Evolutionary conservation across 495 filamentous ascomycete species (phyloP).

Genomic region (Haplographium delicatum): DNA sequence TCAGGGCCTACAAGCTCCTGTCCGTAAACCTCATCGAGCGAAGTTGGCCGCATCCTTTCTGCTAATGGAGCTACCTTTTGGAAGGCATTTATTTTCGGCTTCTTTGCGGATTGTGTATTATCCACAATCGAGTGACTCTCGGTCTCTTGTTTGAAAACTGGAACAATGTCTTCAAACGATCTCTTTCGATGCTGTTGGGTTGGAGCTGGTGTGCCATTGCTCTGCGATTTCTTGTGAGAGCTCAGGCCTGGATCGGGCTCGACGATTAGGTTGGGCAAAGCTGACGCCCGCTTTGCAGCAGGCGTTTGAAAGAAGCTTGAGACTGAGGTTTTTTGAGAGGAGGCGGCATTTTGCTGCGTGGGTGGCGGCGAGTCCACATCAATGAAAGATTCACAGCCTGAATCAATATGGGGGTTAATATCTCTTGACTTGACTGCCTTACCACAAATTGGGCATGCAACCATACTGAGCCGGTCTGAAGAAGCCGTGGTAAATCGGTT

Average conservation of each 20-base stretch:
- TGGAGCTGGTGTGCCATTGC: neutral
- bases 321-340: constrained; percentile 41
- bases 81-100: constrained; percentile 51
- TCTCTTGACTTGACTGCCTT: constrained; percentile 65
- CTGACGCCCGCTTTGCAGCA: constrained; percentile 47
- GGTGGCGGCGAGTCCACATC: constrained; percentile 33
- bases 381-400: constrained; percentile 62
- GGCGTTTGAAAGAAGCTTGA: constrained; percentile 77
- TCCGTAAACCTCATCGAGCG: constrained; percentile 80
- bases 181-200: constrained; percentile 15
- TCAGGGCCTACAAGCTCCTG: constrained; percentile 84
- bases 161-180: constrained; percentile 25
- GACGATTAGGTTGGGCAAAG: constrained; percentile 27
- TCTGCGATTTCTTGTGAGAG: constrained; percentile 16
- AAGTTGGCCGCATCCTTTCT: constrained; percentile 86
- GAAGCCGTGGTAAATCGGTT: neutral
- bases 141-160: constrained; percentile 18
- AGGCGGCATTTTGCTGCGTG: constrained; percentile 40
- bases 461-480: constrained; percentile 42
- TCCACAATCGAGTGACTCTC: neutral
- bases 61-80: constrained; percentile 77
- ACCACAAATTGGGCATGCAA: constrained; percentile 82
- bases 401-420: constrained; percentile 93
- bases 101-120: constrained; percentile 44
- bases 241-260: constrained; percentile 17